These are phyloP conservation scores for Rhododendron griersonianum DNA, from an alignment of 148 eudicot species.

Conservation along the genomic window DNA sequence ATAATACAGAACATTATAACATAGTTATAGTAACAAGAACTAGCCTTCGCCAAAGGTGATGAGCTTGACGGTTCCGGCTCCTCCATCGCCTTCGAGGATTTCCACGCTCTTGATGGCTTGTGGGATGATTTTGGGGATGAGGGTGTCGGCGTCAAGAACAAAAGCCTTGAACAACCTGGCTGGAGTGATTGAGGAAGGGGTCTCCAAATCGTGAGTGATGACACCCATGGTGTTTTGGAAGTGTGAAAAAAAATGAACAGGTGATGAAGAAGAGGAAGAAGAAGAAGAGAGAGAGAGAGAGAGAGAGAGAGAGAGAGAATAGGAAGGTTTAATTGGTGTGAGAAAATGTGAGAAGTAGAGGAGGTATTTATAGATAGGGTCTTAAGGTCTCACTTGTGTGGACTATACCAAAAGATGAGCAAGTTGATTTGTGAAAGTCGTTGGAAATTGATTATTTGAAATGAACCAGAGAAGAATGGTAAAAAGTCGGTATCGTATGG, in stretches of 20 bases:
- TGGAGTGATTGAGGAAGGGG: background rate
- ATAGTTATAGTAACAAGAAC: background rate
- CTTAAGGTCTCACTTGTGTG: background rate
- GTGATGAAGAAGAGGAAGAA: too few relatives aligned
- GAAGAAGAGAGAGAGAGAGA: too few relatives aligned
- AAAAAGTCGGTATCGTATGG: background rate
- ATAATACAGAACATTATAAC: background rate
- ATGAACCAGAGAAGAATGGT: background rate
- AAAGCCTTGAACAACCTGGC: background rate
- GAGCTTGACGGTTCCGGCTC: conserved; percentile 6
- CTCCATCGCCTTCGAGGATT: conserved; percentile 11
- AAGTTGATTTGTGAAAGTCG: background rate
- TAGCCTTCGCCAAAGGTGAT: conserved; percentile 8
- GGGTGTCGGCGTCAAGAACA: background rate
- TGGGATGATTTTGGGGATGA: conserved; percentile 5
- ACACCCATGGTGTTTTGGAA: background rate
- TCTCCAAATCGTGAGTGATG: background rate
- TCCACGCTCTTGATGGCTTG: conserved; percentile 5
- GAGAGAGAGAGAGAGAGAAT: background rate
- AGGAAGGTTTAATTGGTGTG: background rate
- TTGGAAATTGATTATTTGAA: background rate
- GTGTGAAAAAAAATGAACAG: too few relatives aligned
- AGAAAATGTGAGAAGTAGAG: background rate
- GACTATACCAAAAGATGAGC: background rate
- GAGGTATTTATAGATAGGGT: background rate